Base-by-base conservation (phyloP, 305 asterid species). In the Plantago rigida region DNA sequence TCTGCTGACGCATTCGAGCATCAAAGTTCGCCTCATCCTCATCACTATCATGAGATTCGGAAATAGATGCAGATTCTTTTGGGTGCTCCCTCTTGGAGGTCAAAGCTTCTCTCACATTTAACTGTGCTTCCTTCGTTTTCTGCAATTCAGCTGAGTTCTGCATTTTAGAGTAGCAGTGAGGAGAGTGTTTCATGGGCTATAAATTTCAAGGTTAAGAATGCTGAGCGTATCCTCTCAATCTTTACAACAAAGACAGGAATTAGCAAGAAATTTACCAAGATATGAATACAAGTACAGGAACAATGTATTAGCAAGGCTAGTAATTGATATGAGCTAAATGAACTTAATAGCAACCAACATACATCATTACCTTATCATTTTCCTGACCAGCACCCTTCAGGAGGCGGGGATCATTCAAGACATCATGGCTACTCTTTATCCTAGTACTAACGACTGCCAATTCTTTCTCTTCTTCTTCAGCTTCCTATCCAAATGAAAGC, bases 401-500 rank as follows among this genome's bases (percentile, higher is more conserved):
- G 66, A 91, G 93, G 64, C 95, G 95, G 42, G 96, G 96, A 81
- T 91, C 98, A 60, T 86, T 80, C 77, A 91, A 78, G 60, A 91
- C 95, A 66, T 91, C 98, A 56, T 91, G 98, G 68, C 96, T 91
- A 77, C 98, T 90, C 75, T 71, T 84, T 72, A 91, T 91, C 87
- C 79, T 77, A 52, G 75, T 71, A 71, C 74, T 77, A 64, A 72
- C 84, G 79, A 80, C 80, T 62, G 80, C 78, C 68, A 80, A 73
- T 75, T 84, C 98, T 73, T 80, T 91, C 80, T 91, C 95, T 82
- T 91, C 96, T 68, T 88, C 98, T 70, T 88, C 95, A 71, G 98
- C 98, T 81, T 91, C 96, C 79, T 91, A 96, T 67, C 98, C 98
- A 79, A 91, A 91, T 51, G 96, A 91, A 68, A 91, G 93, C 84